Conservation (phyloP, 2,329 filamentous ascomycete genomes). For the Diaporthe capsici region DNA sequence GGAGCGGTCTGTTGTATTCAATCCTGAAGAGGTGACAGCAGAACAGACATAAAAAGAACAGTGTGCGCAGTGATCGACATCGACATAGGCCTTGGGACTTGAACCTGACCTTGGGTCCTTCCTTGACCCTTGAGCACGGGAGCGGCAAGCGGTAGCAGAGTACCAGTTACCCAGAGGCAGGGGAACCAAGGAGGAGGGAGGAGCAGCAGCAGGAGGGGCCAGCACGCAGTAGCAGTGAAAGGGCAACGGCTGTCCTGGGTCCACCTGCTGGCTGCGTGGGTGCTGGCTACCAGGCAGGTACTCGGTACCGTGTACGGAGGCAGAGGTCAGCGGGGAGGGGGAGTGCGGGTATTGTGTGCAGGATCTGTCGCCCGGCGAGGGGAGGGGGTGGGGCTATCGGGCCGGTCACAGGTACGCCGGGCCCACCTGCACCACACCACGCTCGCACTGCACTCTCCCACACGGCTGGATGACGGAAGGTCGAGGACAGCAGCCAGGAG, state of each 20-base stretch:
- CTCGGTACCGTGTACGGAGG: neutral
- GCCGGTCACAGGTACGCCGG: neutral
- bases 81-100: neutral
- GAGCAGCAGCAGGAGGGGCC: neutral
- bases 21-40: slow-evolving; percentile 17
- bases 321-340: slow-evolving; percentile 15
- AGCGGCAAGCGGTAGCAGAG: slow-evolving; percentile 28
- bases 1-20: slow-evolving; percentile 6
- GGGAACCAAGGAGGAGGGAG: slow-evolving; percentile 1
- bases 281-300: neutral
- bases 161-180: slow-evolving; percentile 23
- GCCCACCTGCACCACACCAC: neutral
- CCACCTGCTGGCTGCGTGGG: slow-evolving; percentile 16
- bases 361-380: neutral
- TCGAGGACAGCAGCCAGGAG: neutral
- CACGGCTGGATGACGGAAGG: slow-evolving; percentile 27
- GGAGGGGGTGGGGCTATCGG: neutral
- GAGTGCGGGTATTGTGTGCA: neutral
- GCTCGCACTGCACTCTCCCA: neutral
- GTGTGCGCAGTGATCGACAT: slow-evolving; percentile 28
- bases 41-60: slow-evolving; percentile 29
- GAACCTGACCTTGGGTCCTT: neutral
- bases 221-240: neutral
- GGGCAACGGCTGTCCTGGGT: neutral
- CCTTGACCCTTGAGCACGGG: slow-evolving; percentile 20